Base-by-base conservation (phyloP, 345 rosid species). In the Aquilaria malaccensis region DNA sequence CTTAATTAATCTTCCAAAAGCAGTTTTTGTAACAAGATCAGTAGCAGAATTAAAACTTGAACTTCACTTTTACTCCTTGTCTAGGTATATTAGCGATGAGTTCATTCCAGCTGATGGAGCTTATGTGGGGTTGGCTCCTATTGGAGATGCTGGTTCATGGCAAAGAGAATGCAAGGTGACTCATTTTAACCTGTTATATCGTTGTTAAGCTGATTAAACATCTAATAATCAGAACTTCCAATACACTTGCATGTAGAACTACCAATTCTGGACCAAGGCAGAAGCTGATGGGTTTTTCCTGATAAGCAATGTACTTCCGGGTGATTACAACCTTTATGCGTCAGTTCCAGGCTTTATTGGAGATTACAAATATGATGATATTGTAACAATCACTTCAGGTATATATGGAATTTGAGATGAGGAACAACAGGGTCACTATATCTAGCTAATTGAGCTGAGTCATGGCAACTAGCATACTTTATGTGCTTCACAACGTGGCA, bases 261-360 rank as follows among this genome's bases (percentile, higher is more conserved):
- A 93, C 74, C 98, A 89, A 67, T 93, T 89, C 62, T 93, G 98
- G 98, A 79, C 76, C 41, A 75, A 63, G 62, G 77, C 91, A 33
- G 90, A 89, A 49, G 72, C 56, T 45, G 63, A 79, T 41, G 98
- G 97, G 9, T 77, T 63, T 60, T 89, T 87, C 65, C 74, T 58
- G 55, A 84, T 93, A 13, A 72, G 57, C 32, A 66, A 81, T 31
- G 57, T 80, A 54, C 67, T 83, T 0, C 50, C 74, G 0, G 91
- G 94, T 2, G 74, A 74, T 11, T 89, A 87, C 55, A 87, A 81
- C 60, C 79, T 93, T 43, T 85, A 80, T 52, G 96, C 89, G 3
- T 93, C 89, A 91, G 75, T 84, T 64, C 90, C 96, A 31, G 96
- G 97, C 41, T 89, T 82, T 52, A 78, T 89, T 7, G 96, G 97